phyloP scores from a whole-genome alignment of 2,329 filamentous ascomycete genomes.

The Xylaria arbuscula region DNA sequence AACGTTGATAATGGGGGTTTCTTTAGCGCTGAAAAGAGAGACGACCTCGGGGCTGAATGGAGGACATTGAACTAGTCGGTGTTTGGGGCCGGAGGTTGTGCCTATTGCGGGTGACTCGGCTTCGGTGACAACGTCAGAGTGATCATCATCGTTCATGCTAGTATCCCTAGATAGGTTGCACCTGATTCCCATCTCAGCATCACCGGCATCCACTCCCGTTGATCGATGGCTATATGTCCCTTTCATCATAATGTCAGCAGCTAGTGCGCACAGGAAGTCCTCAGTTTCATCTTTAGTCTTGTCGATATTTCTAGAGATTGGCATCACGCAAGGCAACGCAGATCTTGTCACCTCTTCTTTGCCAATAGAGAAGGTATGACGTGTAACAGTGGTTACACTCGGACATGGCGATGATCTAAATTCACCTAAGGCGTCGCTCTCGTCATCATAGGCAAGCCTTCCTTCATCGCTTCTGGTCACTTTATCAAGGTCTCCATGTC shows the following conservation, averaged over 20 bases:
- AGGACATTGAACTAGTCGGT: constrained; percentile 31
- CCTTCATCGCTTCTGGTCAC: constrained; percentile 35
- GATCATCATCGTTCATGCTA: not conserved
- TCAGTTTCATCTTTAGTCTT: constrained; percentile 31
- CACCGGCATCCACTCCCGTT: constrained; percentile 7
- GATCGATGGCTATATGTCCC: not conserved
- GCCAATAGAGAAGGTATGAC: not conserved
- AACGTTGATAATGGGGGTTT: constrained; percentile 40
- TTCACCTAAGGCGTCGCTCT: constrained; percentile 1
- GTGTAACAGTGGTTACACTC: not conserved
- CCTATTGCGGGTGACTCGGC: constrained; percentile 8
- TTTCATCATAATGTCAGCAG: constrained; percentile 27
- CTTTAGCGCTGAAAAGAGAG: constrained; percentile 38
- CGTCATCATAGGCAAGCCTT: constrained; percentile 45
- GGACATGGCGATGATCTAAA: constrained; percentile 6
- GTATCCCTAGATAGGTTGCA: not conserved
- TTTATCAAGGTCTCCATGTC: constrained; percentile 21
- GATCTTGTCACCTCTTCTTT: not conserved
- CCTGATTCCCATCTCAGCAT: not conserved
- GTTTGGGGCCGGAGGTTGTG: constrained; percentile 21
- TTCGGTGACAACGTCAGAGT: not conserved
- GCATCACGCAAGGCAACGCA: not conserved
- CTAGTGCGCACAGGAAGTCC: constrained; percentile 38
- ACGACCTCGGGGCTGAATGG: constrained; percentile 38
- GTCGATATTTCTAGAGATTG: constrained; percentile 16